phyloP scores from a whole-genome alignment of 257 asterid species.

The Agastache rugosa region DNA sequence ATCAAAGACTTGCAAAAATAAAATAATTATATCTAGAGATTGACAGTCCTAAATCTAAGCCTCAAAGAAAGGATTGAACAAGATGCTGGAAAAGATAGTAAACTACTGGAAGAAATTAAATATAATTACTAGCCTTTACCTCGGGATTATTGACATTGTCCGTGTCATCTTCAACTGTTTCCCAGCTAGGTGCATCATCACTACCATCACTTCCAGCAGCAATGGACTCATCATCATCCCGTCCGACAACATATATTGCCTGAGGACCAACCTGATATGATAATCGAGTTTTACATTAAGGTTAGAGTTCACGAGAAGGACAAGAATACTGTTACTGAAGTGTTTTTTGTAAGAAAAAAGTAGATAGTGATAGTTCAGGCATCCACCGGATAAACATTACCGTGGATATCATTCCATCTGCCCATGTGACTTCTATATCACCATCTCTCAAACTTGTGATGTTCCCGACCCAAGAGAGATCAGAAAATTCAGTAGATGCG shows the following conservation, averaged over 20 bases:
- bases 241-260: conserved; percentile 98
- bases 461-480: conserved; percentile 97
- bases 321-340: not conserved
- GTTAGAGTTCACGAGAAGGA: conserved; percentile 20
- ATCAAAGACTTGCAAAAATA: not conserved
- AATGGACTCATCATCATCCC: conserved; percentile 94
- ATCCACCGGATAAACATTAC: conserved; percentile 47
- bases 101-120: conserved; percentile 9
- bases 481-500: conserved; percentile 58
- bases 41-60: not conserved
- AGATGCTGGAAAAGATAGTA: conserved; percentile 22
- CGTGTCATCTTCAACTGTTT: conserved; percentile 88
- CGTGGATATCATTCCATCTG: conserved; percentile 95
- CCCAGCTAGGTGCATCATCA: conserved; percentile 98
- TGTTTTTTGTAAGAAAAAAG: conserved; percentile 25
- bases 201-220: conserved; percentile 84
- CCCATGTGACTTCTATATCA: conserved; percentile 98
- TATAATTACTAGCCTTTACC: conserved; percentile 54
- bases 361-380: not conserved
- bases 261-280: conserved; percentile 94
- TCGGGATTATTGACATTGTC: conserved; percentile 58
- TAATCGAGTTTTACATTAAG: conserved; percentile 27
- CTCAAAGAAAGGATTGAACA: conserved; percentile 21
- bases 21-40: not conserved
- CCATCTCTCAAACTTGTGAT: conserved; percentile 89